Base-by-base conservation (phyloP, 192 early-diverging fungal species). In the Gaertneriomyces sp. region DNA sequence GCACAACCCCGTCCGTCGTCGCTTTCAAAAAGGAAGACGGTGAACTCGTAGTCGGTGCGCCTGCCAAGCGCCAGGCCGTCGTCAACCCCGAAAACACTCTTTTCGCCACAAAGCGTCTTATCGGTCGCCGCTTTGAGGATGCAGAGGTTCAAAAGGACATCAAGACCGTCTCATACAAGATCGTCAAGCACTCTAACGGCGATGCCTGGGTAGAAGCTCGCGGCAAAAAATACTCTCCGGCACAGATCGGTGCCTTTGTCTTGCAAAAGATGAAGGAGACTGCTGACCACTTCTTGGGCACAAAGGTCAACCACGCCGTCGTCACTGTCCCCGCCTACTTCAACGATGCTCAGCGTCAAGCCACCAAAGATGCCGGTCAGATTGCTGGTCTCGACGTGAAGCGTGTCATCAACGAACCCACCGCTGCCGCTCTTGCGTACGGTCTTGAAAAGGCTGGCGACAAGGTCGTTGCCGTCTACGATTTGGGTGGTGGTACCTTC, bases 231-330 rank as follows among this genome's bases (percentile, higher is more conserved):
- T 99, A 98, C 86, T 92, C 89, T 61, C 96, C 96, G 6, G 81
- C 92, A 0, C 95, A 99, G 81, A 91, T 99, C 53, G 94, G 95
- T 69, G 96, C 86, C 39, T 98, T 95, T 74, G 85, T 96, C n/a
- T 85, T 98, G n/a, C 86, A 88, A 70, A 99, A 99, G 82, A 94
- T 99, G 95, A 97, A 96, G 86, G 96, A 99, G 71, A 96, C 94
- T 25, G 94, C 96, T 7, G 81, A 86, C 58, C 65, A 65, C 17
- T 85, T 81, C 74, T 63, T 95, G 45, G 89, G 91, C 58, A 93
- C 89, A 76, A 74, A 85, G 20, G 86, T 90, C 60, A 87, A 92
- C 73, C 85, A 96, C 79, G 93, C 93, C 25, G 93, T 98, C 46
- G 85, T 98, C 69, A 98, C 96, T 45, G 96, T 98, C 41, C 96